Base-by-base conservation (phyloP, 2,329 filamentous ascomycete genomes). In the Mycocentrospora acerina region DNA sequence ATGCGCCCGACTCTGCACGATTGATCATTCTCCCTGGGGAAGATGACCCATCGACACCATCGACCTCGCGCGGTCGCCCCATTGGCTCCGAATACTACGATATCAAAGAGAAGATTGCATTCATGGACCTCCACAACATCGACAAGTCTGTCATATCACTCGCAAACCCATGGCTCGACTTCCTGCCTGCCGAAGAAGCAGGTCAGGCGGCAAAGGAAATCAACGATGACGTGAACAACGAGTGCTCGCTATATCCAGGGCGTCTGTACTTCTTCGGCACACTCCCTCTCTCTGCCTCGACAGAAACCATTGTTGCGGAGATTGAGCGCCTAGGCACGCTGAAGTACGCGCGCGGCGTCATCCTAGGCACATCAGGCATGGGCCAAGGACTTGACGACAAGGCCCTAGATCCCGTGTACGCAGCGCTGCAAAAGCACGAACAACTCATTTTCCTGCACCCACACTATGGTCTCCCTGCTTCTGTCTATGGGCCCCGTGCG, bases 111-210 rank as follows among this genome's bases (percentile, higher is more conserved):
- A 96, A 95, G 61, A 76, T 95, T 11, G 76, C 81, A 32, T 95
- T 96, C 71, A 96, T 96, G 90, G 78, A 89, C 64, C 79, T 76
- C 12, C 90, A 96, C 69, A 73, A 73, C 36, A 95, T 96, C 63
- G 79, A 86, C 66, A 82, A 85, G 48, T 93, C 87, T 1, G 86
- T 95, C 34, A 82, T 96, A 47, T 93, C 88, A 1, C 81, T 95
- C 15, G 90, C 90, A 11, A 96, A 96, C 60, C 90, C 90, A 0
- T 96, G 90, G 90, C 78, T 96, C 2, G 90, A 96, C 68, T 96
- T 95, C 61, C 70, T 95, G 0, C 67, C 73, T 0, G 62, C 80
- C 0, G 64, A 72, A 4, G 79, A 84, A 49, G 86, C 87, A 0
- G 79, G 77, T 2, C 62, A 68, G 19, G 81, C 83, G 32, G 88